Conservation (phyloP, 352 stramenopile species). For the Albugo candida region DNA sequence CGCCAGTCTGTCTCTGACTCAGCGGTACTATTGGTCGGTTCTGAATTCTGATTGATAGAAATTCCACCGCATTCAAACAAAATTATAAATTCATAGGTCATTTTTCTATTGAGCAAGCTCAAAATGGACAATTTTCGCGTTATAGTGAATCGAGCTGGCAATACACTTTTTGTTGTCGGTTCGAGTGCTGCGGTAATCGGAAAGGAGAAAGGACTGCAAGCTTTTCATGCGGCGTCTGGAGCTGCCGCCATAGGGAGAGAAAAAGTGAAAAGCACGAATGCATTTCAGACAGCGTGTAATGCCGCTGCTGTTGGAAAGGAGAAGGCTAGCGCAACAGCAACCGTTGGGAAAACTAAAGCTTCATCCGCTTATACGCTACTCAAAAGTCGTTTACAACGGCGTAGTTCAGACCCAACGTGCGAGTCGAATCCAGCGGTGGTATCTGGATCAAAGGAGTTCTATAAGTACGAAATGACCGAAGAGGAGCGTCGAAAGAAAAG, state of each 20-base stretch:
- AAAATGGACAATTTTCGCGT: conserved; percentile 46
- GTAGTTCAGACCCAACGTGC: not conserved
- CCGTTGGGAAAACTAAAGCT: conserved; percentile 28
- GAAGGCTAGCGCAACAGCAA: conserved; percentile 24
- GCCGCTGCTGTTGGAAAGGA: conserved; percentile 32
- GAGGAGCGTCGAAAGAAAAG: conserved; percentile 56
- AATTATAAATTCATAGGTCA: no score
- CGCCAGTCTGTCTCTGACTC: no score
- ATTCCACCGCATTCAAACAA: no score
- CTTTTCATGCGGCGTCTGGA: conserved; percentile 31
- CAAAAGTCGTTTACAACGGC: conserved; percentile 27
- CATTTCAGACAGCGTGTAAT: conserved; percentile 18
- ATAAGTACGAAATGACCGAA: conserved; percentile 67
- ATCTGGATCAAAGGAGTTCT: conserved; percentile 44
- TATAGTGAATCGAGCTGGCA: conserved; percentile 52
- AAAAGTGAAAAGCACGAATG: conserved; percentile 34
- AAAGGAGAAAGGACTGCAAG: conserved; percentile 28
- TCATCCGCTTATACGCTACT: conserved; percentile 26
- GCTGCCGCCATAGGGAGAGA: conserved; percentile 21
- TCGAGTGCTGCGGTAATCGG: conserved; percentile 21
- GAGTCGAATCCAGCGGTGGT: not conserved
- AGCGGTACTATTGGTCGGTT: no score
- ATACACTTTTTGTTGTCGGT: conserved; percentile 45
- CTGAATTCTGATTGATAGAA: no score
- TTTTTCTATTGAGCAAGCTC: no score